These are phyloP conservation scores for Xylariaceae sp. DNA, from an alignment of 2,329 filamentous ascomycete species.

Conservation along the genomic window DNA sequence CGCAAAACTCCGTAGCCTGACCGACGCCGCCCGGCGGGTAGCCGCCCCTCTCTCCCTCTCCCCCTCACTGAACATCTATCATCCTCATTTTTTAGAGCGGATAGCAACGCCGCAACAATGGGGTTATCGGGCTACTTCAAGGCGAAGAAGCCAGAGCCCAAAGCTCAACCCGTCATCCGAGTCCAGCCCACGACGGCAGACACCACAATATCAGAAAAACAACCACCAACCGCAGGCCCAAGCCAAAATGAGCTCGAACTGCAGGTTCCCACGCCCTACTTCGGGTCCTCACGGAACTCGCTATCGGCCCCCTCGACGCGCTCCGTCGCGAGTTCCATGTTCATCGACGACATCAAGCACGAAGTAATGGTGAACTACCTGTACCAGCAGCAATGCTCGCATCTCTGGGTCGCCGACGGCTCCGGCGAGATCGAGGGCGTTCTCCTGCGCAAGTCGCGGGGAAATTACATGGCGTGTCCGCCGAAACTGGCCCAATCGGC, in stretches of 20 bases:
- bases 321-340: slow-evolving; percentile 46
- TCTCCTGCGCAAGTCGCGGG: slow-evolving; percentile 60
- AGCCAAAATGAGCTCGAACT: slow-evolving; percentile 43
- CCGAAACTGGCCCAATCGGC: slow-evolving; percentile 56
- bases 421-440: slow-evolving; percentile 67
- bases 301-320: slow-evolving; percentile 44
- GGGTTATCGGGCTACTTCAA: slow-evolving; percentile 60
- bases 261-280: slow-evolving; percentile 44
- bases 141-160: slow-evolving; percentile 40
- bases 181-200: slow-evolving; percentile 25
- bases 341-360: slow-evolving; percentile 69
- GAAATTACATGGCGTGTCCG: slow-evolving; percentile 69
- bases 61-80: too few species aligned
- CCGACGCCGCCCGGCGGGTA: slow-evolving; percentile 8
- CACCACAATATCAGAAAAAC: slow-evolving; percentile 35
- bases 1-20: not conserved
- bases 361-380: slow-evolving; percentile 81
- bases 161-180: slow-evolving; percentile 23
- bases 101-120: slow-evolving; percentile 38
- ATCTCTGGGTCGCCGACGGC: slow-evolving; percentile 67
- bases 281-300: slow-evolving; percentile 49
- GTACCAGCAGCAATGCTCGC: slow-evolving; percentile 71
- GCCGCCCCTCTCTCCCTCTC: slow-evolving; percentile 3
- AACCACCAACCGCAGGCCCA: slow-evolving; percentile 24
- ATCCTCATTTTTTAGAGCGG: too few species aligned